Evolutionary conservation across 805 yeast species (phyloP).

Genomic region (Monosporozyma unispora): DNA sequence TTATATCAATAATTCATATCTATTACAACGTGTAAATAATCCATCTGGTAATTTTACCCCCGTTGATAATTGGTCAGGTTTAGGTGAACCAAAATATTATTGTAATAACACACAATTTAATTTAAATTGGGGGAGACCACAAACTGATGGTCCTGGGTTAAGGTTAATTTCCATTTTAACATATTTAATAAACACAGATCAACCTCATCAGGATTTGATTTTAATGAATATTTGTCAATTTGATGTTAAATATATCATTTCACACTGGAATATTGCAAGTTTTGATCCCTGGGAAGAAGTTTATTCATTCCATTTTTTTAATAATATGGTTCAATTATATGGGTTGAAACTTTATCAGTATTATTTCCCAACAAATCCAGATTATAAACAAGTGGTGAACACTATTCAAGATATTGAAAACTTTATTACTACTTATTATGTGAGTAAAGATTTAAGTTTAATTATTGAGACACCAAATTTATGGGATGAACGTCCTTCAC

Average conservation of each 20-base stretch:
- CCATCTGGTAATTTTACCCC: constrained; percentile 50
- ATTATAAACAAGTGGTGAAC: background rate
- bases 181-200: constrained; percentile 40
- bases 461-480: constrained; percentile 60
- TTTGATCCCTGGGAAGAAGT: constrained; percentile 95
- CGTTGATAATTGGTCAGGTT: constrained; percentile 38
- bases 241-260: constrained; percentile 57
- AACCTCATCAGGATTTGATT: constrained; percentile 11
- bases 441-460: constrained; percentile 38
- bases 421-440: constrained; percentile 25
- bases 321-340: constrained; percentile 62
- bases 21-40: constrained; percentile 58
- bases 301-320: constrained; percentile 67
- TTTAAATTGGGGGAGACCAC: constrained; percentile 88
- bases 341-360: constrained; percentile 45
- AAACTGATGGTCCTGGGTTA: constrained; percentile 88
- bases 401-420: background rate
- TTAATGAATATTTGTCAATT: constrained; percentile 38
- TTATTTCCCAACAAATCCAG: background rate
- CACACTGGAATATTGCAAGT: constrained; percentile 55
- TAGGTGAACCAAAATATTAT: constrained; percentile 87
- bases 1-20: constrained; percentile 50
- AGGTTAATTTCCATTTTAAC: constrained; percentile 56
- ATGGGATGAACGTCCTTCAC: constrained; percentile 41
- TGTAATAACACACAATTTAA: constrained; percentile 55